phyloP scores from a whole-genome alignment of 768 basidiomycete genomes.

The Pisolithus orientalis region DNA sequence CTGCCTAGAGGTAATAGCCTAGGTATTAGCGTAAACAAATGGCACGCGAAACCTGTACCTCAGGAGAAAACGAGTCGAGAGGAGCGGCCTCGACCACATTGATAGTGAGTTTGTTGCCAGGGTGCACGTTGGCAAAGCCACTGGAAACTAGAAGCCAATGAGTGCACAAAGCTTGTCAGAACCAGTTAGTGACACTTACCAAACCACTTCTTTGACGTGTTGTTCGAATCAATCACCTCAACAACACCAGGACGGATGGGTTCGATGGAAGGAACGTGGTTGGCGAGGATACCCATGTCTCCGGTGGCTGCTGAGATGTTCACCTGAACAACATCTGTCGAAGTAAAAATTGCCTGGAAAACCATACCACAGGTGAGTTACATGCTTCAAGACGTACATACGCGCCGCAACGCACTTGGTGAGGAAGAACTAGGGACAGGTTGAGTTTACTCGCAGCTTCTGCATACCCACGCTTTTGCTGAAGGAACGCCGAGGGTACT shows the following conservation, averaged over 20 bases:
- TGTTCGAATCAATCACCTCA: slow-evolving; percentile 83
- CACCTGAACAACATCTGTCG: slow-evolving; percentile 90
- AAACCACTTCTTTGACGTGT: slow-evolving; percentile 91
- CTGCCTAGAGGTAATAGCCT: slow-evolving; percentile 50
- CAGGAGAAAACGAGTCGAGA: slow-evolving; percentile 82
- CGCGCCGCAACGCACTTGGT: slow-evolving; percentile 60
- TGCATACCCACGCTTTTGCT: slow-evolving; percentile 82
- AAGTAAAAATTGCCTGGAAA: slow-evolving; percentile 79
- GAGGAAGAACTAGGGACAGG: slow-evolving; percentile 89
- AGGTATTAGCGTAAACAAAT: background rate
- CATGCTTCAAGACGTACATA: slow-evolving; percentile 8
- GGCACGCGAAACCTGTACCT: slow-evolving; percentile 46
- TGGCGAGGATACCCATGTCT: slow-evolving; percentile 98
- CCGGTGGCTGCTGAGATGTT: slow-evolving; percentile 91
- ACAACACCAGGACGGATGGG: slow-evolving; percentile 90
- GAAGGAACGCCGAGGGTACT: slow-evolving; percentile 42
- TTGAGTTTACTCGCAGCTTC: slow-evolving; percentile 88
- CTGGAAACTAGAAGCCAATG: slow-evolving; percentile 65
- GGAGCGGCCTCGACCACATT: slow-evolving; percentile 97
- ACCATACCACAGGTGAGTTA: background rate
- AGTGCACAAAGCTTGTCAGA: background rate
- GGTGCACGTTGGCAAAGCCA: slow-evolving; percentile 97
- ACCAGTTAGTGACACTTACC: slow-evolving; percentile 47
- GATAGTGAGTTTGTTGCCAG: slow-evolving; percentile 93
- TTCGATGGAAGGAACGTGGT: slow-evolving; percentile 98